A percentile compares a stretch with the other conserved stretches of the same genome.
Evolutionary conservation across 768 basidiomycete genomes (phyloP).

Genomic region (Psilocybe subaeruginosa): DNA sequence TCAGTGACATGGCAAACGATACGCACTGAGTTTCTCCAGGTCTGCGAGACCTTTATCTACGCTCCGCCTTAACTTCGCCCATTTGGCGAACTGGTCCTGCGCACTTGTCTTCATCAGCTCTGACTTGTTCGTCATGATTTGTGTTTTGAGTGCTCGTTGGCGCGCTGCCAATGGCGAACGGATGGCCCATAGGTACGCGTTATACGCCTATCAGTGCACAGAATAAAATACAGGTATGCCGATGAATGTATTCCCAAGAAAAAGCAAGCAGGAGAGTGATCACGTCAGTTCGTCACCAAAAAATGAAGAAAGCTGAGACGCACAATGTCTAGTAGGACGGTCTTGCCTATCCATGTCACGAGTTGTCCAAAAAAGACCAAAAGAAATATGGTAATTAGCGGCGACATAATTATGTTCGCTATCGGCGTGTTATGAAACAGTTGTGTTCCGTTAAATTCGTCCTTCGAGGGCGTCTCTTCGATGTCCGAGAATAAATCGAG

Average conservation of each 20-base stretch:
- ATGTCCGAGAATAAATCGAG: neutral
- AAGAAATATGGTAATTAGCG: slow-evolving; percentile 79
- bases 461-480: neutral
- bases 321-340: slow-evolving; percentile 81
- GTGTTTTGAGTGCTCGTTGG: slow-evolving; percentile 76
- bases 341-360: slow-evolving; percentile 87
- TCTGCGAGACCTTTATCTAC: slow-evolving; percentile 93
- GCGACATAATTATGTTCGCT: slow-evolving; percentile 53
- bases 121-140: slow-evolving; percentile 79
- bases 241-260: neutral
- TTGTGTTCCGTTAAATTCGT: neutral
- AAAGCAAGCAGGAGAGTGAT: neutral
- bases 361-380: slow-evolving; percentile 84
- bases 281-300: neutral
- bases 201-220: slow-evolving; percentile 59
- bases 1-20: slow-evolving; percentile 16
- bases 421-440: neutral
- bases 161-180: slow-evolving; percentile 53
- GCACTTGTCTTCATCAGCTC: slow-evolving; percentile 90
- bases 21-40: slow-evolving; percentile 88
- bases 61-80: slow-evolving; percentile 90
- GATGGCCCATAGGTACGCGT: slow-evolving; percentile 69
- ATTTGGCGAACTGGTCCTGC: slow-evolving; percentile 98
- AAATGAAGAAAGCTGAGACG: slow-evolving; percentile 32
- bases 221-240: neutral